Evolutionary conservation across 208 protist species (phyloP).

Genomic region (Trypanosoma grayi): DNA sequence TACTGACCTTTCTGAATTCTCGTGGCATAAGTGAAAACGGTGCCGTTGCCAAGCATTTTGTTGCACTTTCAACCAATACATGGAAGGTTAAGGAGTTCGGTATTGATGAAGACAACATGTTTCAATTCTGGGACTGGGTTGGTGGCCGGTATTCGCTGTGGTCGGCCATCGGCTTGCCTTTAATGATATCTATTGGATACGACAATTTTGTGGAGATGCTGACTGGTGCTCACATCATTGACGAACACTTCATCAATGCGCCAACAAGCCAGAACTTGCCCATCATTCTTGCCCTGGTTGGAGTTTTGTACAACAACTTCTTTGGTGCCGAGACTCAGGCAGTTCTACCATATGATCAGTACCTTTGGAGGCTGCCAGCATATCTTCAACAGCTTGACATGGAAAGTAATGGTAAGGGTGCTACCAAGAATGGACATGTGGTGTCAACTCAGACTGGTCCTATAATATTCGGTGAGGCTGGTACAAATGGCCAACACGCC

Average conservation of each 20-base stretch:
- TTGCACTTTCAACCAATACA: conserved; percentile 96
- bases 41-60: conserved; percentile 96
- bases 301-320: conserved; percentile 98
- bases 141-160: conserved; percentile 98
- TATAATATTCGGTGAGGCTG: conserved; percentile 96
- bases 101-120: conserved; percentile 97
- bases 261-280: conserved; percentile 88
- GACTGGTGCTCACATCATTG: conserved; percentile 81
- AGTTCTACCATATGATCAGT: conserved; percentile 98
- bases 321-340: conserved; percentile 93
- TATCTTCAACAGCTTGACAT: conserved; percentile 98
- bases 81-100: conserved; percentile 92
- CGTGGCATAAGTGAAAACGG: conserved; percentile 38
- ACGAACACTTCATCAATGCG: conserved; percentile 76
- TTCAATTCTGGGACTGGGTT: conserved; percentile 98
- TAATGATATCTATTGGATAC: conserved; percentile 94
- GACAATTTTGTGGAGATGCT: conserved; percentile 95
- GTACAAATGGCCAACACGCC: conserved; percentile 91
- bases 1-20: conserved; percentile 66
- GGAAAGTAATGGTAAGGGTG: conserved; percentile 97
- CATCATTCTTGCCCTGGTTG: conserved; percentile 93
- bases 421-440: conserved; percentile 54
- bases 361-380: conserved; percentile 95
- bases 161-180: conserved; percentile 95
- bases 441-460: conserved; percentile 89